A percentile compares a stretch with the other conserved stretches of the same genome.
These are phyloP conservation scores for Podospora fimiseda DNA, from an alignment of 495 filamentous ascomycete species.

Conservation along the genomic window DNA sequence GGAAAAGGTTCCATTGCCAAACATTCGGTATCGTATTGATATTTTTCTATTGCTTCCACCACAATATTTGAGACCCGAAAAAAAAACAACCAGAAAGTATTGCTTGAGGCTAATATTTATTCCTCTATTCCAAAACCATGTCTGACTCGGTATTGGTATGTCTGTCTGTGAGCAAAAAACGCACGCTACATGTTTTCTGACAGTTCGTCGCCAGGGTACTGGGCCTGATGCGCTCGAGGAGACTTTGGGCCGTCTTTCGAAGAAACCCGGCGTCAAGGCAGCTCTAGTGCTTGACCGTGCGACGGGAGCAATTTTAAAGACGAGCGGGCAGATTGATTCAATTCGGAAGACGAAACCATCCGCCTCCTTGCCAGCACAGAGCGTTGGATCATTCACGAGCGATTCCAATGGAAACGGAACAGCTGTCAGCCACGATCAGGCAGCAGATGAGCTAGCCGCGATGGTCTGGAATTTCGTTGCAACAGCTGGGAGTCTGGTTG, in stretches of 20 bases:
- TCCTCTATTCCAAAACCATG: constrained; percentile 6
- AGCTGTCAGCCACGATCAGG: constrained; percentile 27
- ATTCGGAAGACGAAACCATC: constrained; percentile 33
- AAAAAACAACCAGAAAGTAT: too few relatives aligned
- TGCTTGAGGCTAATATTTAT: too few relatives aligned
- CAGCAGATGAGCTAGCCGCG: constrained; percentile 52
- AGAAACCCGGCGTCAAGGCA: constrained; percentile 60
- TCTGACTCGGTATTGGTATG: constrained; percentile 18
- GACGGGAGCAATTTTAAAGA: constrained; percentile 56
- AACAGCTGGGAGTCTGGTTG: constrained; percentile 48
- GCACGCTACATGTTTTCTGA: neutral
- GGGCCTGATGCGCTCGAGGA: constrained; percentile 36
- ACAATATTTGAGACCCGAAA: neutral
- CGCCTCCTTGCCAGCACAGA: constrained; percentile 29
- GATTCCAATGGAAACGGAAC: constrained; percentile 25
- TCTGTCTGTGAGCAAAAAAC: too few relatives aligned
- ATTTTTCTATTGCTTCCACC: too few relatives aligned
- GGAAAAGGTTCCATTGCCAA: too few relatives aligned
- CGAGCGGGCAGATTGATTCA: constrained; percentile 49
- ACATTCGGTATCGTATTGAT: too few relatives aligned
- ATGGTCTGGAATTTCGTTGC: constrained; percentile 57
- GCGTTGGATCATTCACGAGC: constrained; percentile 29
- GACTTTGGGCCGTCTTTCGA: constrained; percentile 52
- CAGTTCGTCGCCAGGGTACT: constrained; percentile 11
- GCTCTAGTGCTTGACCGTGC: constrained; percentile 55